Conservation (phyloP, 1,139 yeast species). For the Scheffersomyces lignicola region DNA sequence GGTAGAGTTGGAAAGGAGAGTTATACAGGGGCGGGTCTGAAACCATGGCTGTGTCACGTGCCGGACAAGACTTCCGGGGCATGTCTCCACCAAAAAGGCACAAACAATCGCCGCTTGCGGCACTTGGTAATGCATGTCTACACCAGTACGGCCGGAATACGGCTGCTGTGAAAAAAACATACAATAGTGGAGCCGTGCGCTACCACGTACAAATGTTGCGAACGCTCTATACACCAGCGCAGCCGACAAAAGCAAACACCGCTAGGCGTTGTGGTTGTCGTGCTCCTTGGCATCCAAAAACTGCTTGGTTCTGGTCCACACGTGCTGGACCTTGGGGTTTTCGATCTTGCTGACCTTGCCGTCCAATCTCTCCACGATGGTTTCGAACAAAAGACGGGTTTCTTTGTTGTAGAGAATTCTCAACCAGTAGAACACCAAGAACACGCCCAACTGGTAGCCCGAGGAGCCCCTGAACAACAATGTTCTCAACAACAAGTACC, state of each 20-base stretch:
- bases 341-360: conserved; percentile 38
- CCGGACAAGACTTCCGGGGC: too few species aligned
- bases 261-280: conserved; percentile 2
- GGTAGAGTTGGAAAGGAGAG: too few species aligned
- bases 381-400: conserved; percentile 44
- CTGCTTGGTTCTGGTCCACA: conserved; percentile 43
- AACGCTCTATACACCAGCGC: too few species aligned
- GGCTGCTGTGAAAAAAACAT: too few species aligned
- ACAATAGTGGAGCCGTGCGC: too few species aligned
- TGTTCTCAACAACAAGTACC: conserved; percentile 58
- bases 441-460: conserved; percentile 63
- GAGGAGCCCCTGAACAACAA: conserved; percentile 62
- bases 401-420: conserved; percentile 57
- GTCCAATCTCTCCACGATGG: conserved; percentile 44
- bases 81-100: too few species aligned
- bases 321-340: conserved; percentile 45
- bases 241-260: not conserved
- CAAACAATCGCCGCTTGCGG: too few species aligned
- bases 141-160: too few species aligned
- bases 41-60: too few species aligned
- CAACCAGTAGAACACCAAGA: conserved; percentile 66
- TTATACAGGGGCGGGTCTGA: too few species aligned
- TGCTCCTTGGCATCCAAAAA: conserved; percentile 4
- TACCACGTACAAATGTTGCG: too few species aligned
- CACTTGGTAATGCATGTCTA: too few species aligned